Conservation (phyloP, 1,284 basidiomycete genomes). For the Sanghuangporus sanghuang region DNA sequence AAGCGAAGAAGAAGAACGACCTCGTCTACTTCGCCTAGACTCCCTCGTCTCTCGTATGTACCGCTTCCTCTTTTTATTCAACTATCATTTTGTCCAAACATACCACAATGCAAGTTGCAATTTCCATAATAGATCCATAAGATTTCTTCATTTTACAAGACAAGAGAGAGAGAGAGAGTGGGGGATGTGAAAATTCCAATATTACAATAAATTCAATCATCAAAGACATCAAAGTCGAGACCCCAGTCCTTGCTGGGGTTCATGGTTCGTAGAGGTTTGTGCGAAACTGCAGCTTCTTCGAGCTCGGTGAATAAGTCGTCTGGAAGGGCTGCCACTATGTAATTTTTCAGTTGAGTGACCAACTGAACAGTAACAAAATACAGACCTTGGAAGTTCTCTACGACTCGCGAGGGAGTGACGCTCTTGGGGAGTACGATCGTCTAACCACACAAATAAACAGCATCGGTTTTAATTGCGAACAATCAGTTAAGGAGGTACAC, state of each 20-base stretch:
- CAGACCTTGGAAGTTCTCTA: slow-evolving; percentile 61
- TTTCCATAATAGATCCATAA: not conserved
- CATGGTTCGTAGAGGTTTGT: slow-evolving; percentile 47
- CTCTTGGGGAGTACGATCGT: slow-evolving; percentile 76
- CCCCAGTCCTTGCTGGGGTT: slow-evolving; percentile 63
- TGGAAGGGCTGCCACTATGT: slow-evolving; percentile 42
- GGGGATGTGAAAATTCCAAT: not conserved
- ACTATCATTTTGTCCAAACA: not conserved
- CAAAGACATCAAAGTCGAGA: slow-evolving; percentile 57
- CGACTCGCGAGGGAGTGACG: slow-evolving; percentile 66
- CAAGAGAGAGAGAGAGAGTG: not conserved
- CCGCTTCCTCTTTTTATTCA: not conserved
- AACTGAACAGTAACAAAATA: not conserved
- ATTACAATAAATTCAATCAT: slow-evolving; percentile 26
- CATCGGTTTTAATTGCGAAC: slow-evolving; percentile 31
- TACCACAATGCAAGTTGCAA: not conserved
- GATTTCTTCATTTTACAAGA: not conserved
- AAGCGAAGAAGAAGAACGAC: slow-evolving; percentile 96
- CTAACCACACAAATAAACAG: slow-evolving; percentile 25
- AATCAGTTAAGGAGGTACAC: slow-evolving; percentile 23
- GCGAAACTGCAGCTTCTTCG: slow-evolving; percentile 53
- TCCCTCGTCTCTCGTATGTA: not conserved
- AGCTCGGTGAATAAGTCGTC: slow-evolving; percentile 50
- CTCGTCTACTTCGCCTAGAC: slow-evolving; percentile 83
- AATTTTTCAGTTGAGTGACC: not conserved